Conservation (phyloP, 495 filamentous ascomycete genomes). For the Glonium stellatum region DNA sequence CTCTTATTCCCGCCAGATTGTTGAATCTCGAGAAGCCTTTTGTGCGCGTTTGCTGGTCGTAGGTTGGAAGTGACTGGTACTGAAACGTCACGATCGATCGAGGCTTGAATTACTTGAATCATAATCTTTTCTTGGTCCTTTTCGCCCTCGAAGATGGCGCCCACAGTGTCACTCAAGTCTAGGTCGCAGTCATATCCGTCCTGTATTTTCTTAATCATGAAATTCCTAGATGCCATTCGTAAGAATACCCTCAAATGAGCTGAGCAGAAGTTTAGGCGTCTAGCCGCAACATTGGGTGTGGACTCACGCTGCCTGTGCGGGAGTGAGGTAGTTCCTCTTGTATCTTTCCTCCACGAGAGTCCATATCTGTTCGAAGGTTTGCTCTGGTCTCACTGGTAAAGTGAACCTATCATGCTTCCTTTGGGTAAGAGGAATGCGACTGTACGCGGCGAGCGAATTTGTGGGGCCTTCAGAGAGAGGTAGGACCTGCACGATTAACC, state of each 20-base stretch:
- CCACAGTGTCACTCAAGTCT: constrained; percentile 28
- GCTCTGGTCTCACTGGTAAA: constrained; percentile 20
- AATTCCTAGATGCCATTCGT: constrained; percentile 16
- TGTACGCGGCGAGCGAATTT: constrained; percentile 6
- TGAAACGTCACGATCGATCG: constrained; percentile 23
- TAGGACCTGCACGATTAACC: constrained; percentile 20
- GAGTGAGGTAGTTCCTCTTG: constrained; percentile 26
- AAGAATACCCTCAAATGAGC: background rate
- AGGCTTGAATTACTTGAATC: constrained; percentile 23
- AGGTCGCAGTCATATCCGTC: constrained; percentile 27
- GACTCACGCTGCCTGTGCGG: constrained; percentile 18
- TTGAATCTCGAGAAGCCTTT: constrained; percentile 8
- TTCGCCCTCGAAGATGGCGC: constrained; percentile 27
- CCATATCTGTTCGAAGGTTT: constrained; percentile 29
- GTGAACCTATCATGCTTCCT: constrained; percentile 13
- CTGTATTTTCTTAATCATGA: constrained; percentile 28
- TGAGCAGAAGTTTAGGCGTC: no score
- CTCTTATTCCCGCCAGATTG: constrained; percentile 9
- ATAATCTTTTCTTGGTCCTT: constrained; percentile 17
- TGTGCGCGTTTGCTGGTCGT: constrained; percentile 12
- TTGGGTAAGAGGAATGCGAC: constrained; percentile 1
- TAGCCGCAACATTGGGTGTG: no score
- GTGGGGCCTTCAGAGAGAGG: constrained; percentile 1
- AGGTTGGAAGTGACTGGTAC: constrained; percentile 24
- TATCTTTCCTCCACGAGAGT: constrained; percentile 21